Evolutionary conservation across 192 early-diverging fungal species (phyloP), one percentile per base, ranked within the genome.

Genomic region (Phlyctochytrium planicorne): DNA sequence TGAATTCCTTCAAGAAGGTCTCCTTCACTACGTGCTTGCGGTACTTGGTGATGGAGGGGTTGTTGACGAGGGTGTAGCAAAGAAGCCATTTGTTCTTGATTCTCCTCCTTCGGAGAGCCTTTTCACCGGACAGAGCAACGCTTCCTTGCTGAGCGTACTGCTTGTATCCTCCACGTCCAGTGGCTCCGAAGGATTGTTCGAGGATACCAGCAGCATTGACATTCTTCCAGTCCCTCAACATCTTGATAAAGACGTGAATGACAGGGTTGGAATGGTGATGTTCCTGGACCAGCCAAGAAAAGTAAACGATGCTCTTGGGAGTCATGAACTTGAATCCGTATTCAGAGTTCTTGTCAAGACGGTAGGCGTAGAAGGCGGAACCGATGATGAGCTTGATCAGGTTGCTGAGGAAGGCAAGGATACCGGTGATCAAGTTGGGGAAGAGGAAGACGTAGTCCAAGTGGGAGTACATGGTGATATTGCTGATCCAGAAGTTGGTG

Each of bases 261-360:
- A 61, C 17, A 30, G 65, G 57, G 60, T 66, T 66, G 29, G 65
- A 23, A 32, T 63, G n/a, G 65, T 66, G 65, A 32, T 66, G 65
- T 34, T 61, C 65, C 29, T 66, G 53, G 65, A 62, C 17, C 12
- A 66, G 23, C 59, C 55, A 66, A 17, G 57, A 62, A 16, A 61
- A 34, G 32, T 66, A 66, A 27, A 63, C 20, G 0, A 20, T 29
- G 60, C 12, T 35, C 27, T 62, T 30, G 16, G 16, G 25, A 6
- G 14, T 27, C 17, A 20, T 16, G 34, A 62, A 34, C 10, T 6
- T 6, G 61, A 62, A 16, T 17, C 31, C 23, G 30, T 25, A 35
- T 34, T 31, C 30, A 16, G 61, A n/a, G 12, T 31, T 31, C 33
- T 62, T 62, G 61, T 62, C 61, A 16, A 62, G 61, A 35, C 61